Conservation (phyloP, 305 asterid genomes). For the Fraxinus dipetala region DNA sequence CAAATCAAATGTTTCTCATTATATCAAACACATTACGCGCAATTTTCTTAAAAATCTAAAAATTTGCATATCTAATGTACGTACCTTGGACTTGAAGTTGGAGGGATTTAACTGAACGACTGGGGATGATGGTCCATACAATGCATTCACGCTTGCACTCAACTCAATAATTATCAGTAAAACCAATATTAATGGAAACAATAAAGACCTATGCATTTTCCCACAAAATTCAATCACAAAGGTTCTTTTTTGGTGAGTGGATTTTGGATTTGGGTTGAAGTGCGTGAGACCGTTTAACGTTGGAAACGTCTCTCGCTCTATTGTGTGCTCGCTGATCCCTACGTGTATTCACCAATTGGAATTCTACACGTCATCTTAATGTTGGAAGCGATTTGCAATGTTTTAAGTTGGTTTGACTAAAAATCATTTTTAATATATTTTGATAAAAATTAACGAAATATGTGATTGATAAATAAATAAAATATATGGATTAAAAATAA, state of each 20-base stretch:
- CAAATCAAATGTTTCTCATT: not conserved
- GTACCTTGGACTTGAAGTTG: constrained; percentile 90
- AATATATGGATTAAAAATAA: not conserved
- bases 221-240: not conserved
- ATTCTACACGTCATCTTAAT: not conserved
- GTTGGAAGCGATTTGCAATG: not conserved
- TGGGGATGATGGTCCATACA: constrained; percentile 82
- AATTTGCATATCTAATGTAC: not conserved
- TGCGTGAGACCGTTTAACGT: not conserved
- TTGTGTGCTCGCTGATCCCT: not conserved
- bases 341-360: not conserved
- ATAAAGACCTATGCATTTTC: constrained; percentile 37
- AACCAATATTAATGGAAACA: constrained; percentile 35
- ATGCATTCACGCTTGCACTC: constrained; percentile 47
- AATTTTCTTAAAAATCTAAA: not conserved
- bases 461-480: too few relatives aligned
- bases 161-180: constrained; percentile 30
- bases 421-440: too few relatives aligned
- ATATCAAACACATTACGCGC: not conserved
- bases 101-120: constrained; percentile 80
- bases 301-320: not conserved
- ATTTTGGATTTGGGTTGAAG: not conserved
- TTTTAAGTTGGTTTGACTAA: not conserved
- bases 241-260: not conserved
- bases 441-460: too few relatives aligned